Evolutionary conservation across 768 basidiomycete genomes (phyloP).

Genomic region (Coprinopsis marcescibilis): DNA sequence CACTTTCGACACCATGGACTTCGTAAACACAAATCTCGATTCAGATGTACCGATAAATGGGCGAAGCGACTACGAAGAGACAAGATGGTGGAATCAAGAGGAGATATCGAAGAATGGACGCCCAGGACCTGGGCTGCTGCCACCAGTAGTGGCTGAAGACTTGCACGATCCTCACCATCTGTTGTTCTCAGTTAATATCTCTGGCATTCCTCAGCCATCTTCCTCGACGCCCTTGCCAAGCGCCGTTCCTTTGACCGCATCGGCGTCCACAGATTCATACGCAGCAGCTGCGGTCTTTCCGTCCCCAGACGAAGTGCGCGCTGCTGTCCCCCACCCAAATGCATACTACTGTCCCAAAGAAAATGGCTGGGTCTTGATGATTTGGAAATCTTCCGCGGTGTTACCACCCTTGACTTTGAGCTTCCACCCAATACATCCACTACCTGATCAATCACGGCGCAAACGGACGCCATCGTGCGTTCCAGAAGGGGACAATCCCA

Average conservation of each 20-base stretch:
- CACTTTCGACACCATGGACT: conserved; percentile 24
- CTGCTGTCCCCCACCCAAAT: conserved; percentile 72
- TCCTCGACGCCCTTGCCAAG: conserved; percentile 11
- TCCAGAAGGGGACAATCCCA: conserved; percentile 41
- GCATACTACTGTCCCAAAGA: conserved; percentile 81
- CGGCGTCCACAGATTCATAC: conserved; percentile 17
- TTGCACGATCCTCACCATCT: conserved; percentile 72
- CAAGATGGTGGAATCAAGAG: conserved; percentile 61
- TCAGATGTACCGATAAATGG: conserved; percentile 49
- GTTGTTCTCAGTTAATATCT: conserved; percentile 54
- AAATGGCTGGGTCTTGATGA: conserved; percentile 76
- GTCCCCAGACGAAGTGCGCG: conserved; percentile 58
- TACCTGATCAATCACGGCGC: conserved; percentile 54
- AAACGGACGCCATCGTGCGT: conserved; percentile 46
- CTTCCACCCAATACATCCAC: conserved; percentile 39
- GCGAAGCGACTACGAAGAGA: conserved; percentile 54
- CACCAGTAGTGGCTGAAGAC: conserved; percentile 59
- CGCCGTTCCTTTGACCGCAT: conserved; percentile 17
- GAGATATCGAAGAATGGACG: conserved; percentile 40
- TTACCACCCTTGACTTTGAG: conserved; percentile 56
- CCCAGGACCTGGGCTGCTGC: conserved; percentile 67
- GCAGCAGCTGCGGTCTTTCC: conserved; percentile 17
- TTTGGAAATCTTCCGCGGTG: conserved; percentile 59
- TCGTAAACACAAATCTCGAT: conserved; percentile 17
- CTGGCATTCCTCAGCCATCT: conserved; percentile 17